Percentiles rank a stretch among this genome's conserved stretches.
Evolutionary conservation across 177 flowering plant genomes (phyloP).

Genomic region (Vitis hybrid): DNA sequence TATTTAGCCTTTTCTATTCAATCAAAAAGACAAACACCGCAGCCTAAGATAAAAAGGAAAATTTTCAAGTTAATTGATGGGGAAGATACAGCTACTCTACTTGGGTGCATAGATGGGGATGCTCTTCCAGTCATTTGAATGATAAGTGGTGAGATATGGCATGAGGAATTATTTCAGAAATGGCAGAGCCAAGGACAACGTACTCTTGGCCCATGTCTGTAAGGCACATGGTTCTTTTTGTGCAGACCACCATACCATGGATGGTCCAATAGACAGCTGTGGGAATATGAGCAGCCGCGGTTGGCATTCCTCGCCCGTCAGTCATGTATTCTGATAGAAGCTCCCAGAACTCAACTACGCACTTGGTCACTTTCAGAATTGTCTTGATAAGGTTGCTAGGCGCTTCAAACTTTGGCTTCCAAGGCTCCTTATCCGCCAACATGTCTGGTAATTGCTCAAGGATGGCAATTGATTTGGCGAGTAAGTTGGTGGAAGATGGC

Average conservation of each 20-base stretch:
- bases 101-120: too few relatives aligned
- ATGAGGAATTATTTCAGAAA: too few relatives aligned
- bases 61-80: too few relatives aligned
- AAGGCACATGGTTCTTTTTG: constrained; percentile 52
- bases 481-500: constrained; percentile 48
- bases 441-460: constrained; percentile 61
- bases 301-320: constrained; percentile 39
- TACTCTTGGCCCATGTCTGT: constrained; percentile 64
- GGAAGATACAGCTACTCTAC: too few relatives aligned
- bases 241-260: constrained; percentile 52
- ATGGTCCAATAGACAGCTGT: constrained; percentile 74
- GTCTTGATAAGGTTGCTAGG: constrained; percentile 43
- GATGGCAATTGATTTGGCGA: constrained; percentile 60
- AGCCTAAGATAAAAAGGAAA: too few relatives aligned
- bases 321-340: constrained; percentile 53
- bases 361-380: constrained; percentile 49
- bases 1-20: too few relatives aligned
- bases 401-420: constrained; percentile 54
- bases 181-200: constrained; percentile 9
- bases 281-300: constrained; percentile 52
- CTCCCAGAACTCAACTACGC: constrained; percentile 56
- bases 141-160: too few relatives aligned
- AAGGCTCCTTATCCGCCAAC: constrained; percentile 28
- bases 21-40: too few relatives aligned
- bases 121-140: too few relatives aligned